Conservation (phyloP, 176 grass and related monocot genomes). For the Lolium multiflorum region DNA sequence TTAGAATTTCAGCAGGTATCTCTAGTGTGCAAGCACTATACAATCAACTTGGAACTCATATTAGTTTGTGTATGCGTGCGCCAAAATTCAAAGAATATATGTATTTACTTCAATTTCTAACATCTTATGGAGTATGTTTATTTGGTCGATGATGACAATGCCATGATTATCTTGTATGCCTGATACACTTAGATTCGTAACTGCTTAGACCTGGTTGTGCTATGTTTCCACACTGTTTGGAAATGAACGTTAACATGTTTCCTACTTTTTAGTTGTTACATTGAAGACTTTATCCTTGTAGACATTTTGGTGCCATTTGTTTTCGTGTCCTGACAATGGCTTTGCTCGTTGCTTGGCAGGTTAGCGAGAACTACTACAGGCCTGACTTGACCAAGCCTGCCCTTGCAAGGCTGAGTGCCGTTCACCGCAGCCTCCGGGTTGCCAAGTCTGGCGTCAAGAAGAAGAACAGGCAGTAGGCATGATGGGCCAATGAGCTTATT, state of each 20-base stretch:
- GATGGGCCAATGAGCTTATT: not conserved
- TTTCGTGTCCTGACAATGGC: not conserved
- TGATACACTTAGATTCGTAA: no score
- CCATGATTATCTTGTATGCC: not conserved
- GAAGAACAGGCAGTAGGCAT: conserved; percentile 72
- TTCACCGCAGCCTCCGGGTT: conserved; percentile 83
- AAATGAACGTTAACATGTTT: not conserved
- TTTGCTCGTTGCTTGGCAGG: conserved; percentile 44
- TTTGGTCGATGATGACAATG: not conserved
- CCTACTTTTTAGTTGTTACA: not conserved
- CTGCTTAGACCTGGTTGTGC: not conserved
- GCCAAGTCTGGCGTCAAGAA: conserved; percentile 89
- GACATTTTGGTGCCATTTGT: not conserved
- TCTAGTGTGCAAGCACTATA: not conserved
- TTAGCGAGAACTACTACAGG: conserved; percentile 80
- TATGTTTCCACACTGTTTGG: not conserved
- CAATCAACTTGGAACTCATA: not conserved
- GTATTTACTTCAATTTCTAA: not conserved
- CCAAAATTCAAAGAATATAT: not conserved
- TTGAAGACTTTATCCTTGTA: not conserved
- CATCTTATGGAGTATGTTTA: not conserved
- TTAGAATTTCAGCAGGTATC: not conserved
- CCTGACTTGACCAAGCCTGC: conserved; percentile 79
- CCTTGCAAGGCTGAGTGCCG: conserved; percentile 64
- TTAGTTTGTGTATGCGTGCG: not conserved